Evolutionary conservation across 1,139 yeast genomes (phyloP).

Genomic region (Hansenula lynferdii): DNA sequence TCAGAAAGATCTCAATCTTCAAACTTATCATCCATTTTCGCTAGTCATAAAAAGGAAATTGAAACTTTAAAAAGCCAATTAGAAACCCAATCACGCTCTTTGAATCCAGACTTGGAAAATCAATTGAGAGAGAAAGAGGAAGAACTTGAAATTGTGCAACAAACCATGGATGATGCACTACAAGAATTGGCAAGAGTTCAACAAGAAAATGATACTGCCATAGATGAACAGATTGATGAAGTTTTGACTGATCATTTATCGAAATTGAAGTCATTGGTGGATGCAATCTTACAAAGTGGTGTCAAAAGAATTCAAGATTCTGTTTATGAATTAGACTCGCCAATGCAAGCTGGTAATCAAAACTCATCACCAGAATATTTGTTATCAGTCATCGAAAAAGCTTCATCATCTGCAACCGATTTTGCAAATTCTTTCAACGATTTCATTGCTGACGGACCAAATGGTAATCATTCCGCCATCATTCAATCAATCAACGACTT

Average conservation of each 20-base stretch:
- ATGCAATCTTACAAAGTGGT: slow-evolving; percentile 66
- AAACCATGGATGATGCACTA: slow-evolving; percentile 73
- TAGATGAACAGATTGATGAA: slow-evolving; percentile 56
- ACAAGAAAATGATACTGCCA: slow-evolving; percentile 47
- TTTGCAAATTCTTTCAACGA: slow-evolving; percentile 78
- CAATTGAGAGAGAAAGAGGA: slow-evolving; percentile 65
- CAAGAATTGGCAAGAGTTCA: slow-evolving; percentile 54
- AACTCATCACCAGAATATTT: slow-evolving; percentile 73
- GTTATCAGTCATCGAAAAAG: slow-evolving; percentile 65
- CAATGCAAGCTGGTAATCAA: slow-evolving; percentile 81
- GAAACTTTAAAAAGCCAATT: slow-evolving; percentile 38
- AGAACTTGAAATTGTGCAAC: slow-evolving; percentile 76
- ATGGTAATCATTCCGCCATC: slow-evolving; percentile 63
- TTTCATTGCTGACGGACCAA: slow-evolving; percentile 72
- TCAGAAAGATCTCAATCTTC: slow-evolving; percentile 65
- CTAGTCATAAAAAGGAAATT: slow-evolving; percentile 58
- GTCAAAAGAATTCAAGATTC: slow-evolving; percentile 72
- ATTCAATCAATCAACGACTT: slow-evolving; percentile 66
- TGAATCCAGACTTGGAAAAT: slow-evolving; percentile 34
- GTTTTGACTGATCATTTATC: slow-evolving; percentile 45
- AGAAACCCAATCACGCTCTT: slow-evolving; percentile 19
- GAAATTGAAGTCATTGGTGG: slow-evolving; percentile 56
- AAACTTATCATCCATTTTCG: slow-evolving; percentile 55
- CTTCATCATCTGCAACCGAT: slow-evolving; percentile 71
- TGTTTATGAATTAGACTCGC: slow-evolving; percentile 66